A percentile compares a stretch with the other conserved stretches of the same genome.
phyloP scores from a whole-genome alignment of 352 stramenopile species.

The Phytophthora brassicae region DNA sequence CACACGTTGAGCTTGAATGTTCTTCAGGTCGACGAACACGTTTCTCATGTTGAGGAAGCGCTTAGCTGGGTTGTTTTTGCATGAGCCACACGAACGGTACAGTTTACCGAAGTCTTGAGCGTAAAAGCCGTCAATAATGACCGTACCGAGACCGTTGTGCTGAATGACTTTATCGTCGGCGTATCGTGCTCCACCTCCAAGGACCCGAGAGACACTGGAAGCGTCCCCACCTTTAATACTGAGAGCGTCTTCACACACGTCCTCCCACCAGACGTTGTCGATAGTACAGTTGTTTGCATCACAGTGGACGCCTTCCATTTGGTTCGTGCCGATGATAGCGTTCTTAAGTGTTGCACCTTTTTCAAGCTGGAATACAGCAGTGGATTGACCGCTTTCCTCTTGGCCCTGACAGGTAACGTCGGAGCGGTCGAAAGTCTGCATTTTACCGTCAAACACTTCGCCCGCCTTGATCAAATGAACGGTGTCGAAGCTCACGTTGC shows the following conservation, averaged over 20 bases:
- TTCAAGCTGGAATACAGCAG: conserved; percentile 48
- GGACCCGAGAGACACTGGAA: conserved; percentile 32
- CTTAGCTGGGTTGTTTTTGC: conserved; percentile 39
- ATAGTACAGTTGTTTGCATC: conserved; percentile 26
- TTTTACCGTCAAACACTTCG: conserved; percentile 48
- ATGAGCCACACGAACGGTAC: conserved; percentile 25
- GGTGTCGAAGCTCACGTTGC: conserved; percentile 27
- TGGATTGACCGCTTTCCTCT: conserved; percentile 27
- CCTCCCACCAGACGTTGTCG: conserved; percentile 30
- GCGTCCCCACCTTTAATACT: conserved; percentile 42
- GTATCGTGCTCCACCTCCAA: conserved; percentile 44
- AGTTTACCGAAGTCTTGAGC: conserved; percentile 24
- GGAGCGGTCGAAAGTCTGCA: conserved; percentile 31
- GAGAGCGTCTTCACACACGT: conserved; percentile 39
- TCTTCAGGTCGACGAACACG: conserved; percentile 36
- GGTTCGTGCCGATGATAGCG: conserved; percentile 58
- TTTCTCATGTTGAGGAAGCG: conserved; percentile 40
- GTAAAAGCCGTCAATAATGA: conserved; percentile 29
- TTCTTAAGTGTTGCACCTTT: conserved; percentile 51
- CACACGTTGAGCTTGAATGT: conserved; percentile 37
- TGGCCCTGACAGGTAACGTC: conserved; percentile 45
- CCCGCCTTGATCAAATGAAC: conserved; percentile 40
- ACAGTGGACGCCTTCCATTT: conserved; percentile 38
- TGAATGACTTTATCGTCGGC: conserved; percentile 61
- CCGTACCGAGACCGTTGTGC: conserved; percentile 37